Conservation (phyloP, 352 stramenopile species). For the Phytophthora sp. region DNA sequence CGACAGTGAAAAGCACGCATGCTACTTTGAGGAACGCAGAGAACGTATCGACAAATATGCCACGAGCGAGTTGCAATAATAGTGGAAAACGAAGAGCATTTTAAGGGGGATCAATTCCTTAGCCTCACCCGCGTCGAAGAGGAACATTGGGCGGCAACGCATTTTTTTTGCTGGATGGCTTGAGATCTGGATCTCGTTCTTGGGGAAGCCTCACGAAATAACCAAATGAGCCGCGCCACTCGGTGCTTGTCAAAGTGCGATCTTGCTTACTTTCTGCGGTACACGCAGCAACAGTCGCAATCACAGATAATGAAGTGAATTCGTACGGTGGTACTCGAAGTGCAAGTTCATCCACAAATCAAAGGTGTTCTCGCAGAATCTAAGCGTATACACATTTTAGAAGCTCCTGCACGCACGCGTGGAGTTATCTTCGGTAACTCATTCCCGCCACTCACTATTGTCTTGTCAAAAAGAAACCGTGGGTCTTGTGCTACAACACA, state of each 20-base stretch:
- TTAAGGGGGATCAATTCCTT: constrained; percentile 32
- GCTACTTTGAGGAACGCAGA: not conserved
- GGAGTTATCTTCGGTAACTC: too few species aligned
- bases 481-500: too few species aligned
- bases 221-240: not conserved
- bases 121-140: constrained; percentile 31
- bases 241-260: not conserved
- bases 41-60: constrained; percentile 31
- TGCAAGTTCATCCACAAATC: constrained; percentile 19
- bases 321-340: constrained; percentile 4
- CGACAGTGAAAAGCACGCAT: not conserved
- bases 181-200: not conserved
- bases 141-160: constrained; percentile 20
- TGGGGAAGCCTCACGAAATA: not conserved
- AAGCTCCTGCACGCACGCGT: too few species aligned
- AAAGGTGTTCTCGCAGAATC: not conserved
- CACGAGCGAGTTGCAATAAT: constrained; percentile 32
- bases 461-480: too few species aligned
- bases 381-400: too few species aligned
- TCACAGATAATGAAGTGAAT: not conserved
- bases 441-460: too few species aligned
- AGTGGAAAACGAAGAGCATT: constrained; percentile 21
- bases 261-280: not conserved
- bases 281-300: constrained; percentile 2
- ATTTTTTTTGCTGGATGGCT: constrained; percentile 1